Base-by-base conservation (phyloP, 371 early-diverging fungal genomes). In the Umbelopsis sp. region DNA sequence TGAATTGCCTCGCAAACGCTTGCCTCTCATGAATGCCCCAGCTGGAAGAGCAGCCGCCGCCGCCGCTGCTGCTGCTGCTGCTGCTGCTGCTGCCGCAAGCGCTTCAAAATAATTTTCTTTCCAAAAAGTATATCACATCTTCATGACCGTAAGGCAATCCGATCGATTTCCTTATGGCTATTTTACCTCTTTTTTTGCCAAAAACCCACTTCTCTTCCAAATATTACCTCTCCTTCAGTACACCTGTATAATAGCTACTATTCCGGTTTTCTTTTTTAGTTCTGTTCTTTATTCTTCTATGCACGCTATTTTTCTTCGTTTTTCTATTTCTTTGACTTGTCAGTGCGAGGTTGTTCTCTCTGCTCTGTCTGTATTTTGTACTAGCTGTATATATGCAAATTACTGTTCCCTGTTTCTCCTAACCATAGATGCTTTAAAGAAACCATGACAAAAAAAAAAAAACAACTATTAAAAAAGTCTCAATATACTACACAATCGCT, bases 1-100 rank as follows among this genome's bases (percentile, higher is more conserved):
- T 8, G 89, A 91, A 72, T 72, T 89, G 67, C 87, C 91, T 63
- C 83, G 88, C 63, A 91, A 91, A 67, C 86, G 88, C 12, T 74
- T 89, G n/a, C 91, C 91, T 9, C 78, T 91, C 32, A 91, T 89
- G 89, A 82, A 86, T 45, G 79, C 85, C 3, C 89, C 89, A 32
- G 86, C 85, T 22, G 65, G 45, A 44, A 44, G 51, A 14, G 50
- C 68, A 29, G 8, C 63, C 18, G 44, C 44, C 14, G 46, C 29
- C 18, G 41, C 57, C 11, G 62, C 44, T 20, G 37, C 46, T 11
- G 57, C 65, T 16, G 57, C 57, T 16, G 62, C 44, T 20, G 37
- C 46, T 11, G 57, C 65, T 16, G 57, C 57, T 16, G 57, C 57
- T 5, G 35, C 29, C 0, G 57, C 57, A 9, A n/a, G 29, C 7